A percentile compares a stretch with the other conserved stretches of the same genome.
Conservation (phyloP, 2,329 filamentous ascomycete genomes). For the Penicillium sp. region DNA sequence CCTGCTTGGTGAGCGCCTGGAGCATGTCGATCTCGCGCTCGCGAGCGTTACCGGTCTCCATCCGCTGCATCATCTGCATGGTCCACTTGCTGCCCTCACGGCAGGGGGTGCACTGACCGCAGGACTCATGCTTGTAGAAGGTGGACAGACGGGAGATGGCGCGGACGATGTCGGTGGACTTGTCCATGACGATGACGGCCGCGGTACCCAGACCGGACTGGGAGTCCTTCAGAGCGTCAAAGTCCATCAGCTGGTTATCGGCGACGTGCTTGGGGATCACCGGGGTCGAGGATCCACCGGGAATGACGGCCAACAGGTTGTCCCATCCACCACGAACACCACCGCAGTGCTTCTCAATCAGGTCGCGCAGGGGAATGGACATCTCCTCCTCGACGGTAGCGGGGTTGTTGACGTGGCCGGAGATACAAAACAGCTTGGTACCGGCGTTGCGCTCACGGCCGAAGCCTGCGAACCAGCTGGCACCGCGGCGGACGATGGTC, state of each 20-base stretch:
- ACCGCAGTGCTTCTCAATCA: conserved; percentile 98
- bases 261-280: conserved; percentile 88
- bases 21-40: conserved; percentile 98
- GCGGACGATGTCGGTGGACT: conserved; percentile 92
- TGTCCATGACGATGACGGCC: conserved; percentile 98
- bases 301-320: conserved; percentile 92
- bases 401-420: conserved; percentile 97
- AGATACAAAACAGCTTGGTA: conserved; percentile 98
- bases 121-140: conserved; percentile 98
- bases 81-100: conserved; percentile 99
- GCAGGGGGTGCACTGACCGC: conserved; percentile 99
- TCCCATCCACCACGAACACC: conserved; percentile 97
- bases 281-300: conserved; percentile 93
- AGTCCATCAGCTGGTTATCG: conserved; percentile 98
- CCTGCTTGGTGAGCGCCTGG: conserved; percentile 98
- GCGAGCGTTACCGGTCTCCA: conserved; percentile 86
- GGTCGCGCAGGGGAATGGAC: conserved; percentile 92
- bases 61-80: conserved; percentile 96
- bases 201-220: conserved; percentile 97
- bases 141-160: conserved; percentile 89
- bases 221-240: conserved; percentile 95
- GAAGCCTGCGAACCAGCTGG: conserved; percentile 89
- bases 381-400: conserved; percentile 99
- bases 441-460: conserved; percentile 95
- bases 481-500: conserved; percentile 91